Conservation (phyloP, 208 protist species). For the Leishmania martiniquensis region DNA sequence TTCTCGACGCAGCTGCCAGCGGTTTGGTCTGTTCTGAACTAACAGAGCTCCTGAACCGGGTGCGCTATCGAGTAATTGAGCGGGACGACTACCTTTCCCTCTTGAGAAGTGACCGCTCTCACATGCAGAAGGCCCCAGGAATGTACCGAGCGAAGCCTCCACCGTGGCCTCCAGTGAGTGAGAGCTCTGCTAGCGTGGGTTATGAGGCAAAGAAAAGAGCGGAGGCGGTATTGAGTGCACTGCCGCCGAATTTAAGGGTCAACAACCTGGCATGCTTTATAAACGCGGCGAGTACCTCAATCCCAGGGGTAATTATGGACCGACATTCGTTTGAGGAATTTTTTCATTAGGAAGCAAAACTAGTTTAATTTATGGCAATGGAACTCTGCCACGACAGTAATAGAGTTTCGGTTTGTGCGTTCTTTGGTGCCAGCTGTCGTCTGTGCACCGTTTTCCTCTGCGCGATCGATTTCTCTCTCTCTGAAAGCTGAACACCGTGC, state of each 20-base stretch:
- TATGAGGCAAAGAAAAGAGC: neutral
- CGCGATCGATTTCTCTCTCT: neutral
- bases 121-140: conserved; percentile 32
- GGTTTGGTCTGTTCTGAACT: neutral
- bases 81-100: conserved; percentile 34
- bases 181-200: conserved; percentile 3
- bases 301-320: conserved; percentile 34
- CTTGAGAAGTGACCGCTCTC: conserved; percentile 41
- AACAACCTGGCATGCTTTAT: conserved; percentile 54
- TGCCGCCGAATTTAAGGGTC: neutral
- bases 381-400: neutral
- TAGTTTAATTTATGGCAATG: conserved; percentile 5
- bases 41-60: conserved; percentile 11
- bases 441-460: neutral
- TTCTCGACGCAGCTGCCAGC: conserved; percentile 1
- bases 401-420: neutral
- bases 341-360: conserved; percentile 7
- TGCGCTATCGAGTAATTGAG: conserved; percentile 35
- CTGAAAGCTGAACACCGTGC: neutral
- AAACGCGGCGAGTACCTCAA: conserved; percentile 33
- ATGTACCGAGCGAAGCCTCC: conserved; percentile 25
- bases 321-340: conserved; percentile 20
- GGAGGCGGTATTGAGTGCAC: neutral
- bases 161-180: conserved; percentile 18
- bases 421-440: neutral